phyloP scores from a whole-genome alignment of 2,329 filamentous ascomycete genomes.

The Capronia epimyces region DNA sequence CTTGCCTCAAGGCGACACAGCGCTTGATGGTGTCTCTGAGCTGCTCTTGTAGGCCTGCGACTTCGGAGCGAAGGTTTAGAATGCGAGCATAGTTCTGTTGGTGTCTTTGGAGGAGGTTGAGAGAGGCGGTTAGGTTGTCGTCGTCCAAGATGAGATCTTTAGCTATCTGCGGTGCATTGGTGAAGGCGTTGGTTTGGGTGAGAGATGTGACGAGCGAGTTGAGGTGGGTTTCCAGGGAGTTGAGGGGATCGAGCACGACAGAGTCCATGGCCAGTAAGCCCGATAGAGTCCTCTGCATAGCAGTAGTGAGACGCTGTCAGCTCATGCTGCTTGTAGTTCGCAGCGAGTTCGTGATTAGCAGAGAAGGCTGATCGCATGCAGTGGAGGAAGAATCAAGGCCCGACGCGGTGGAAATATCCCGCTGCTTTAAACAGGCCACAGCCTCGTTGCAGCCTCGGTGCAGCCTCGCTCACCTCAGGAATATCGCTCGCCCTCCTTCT shows the following conservation, averaged over 20 bases:
- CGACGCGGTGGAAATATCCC: too few relatives aligned
- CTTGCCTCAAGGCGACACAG: constrained; percentile 38
- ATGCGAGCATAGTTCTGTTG: constrained; percentile 43
- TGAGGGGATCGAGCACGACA: constrained; percentile 37
- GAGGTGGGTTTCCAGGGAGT: constrained; percentile 40
- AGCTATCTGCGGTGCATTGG: constrained; percentile 40
- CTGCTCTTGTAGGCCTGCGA: constrained; percentile 36
- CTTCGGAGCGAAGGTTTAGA: constrained; percentile 39
- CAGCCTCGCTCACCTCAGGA: too few relatives aligned
- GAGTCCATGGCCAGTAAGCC: constrained; percentile 36
- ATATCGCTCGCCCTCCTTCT: too few relatives aligned
- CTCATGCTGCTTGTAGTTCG: too few relatives aligned
- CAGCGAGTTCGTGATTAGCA: too few relatives aligned
- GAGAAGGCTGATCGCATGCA: too few relatives aligned
- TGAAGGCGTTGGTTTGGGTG: constrained; percentile 41
- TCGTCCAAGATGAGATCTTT: constrained; percentile 40
- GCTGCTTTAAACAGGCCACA: too few relatives aligned
- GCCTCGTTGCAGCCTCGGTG: too few relatives aligned
- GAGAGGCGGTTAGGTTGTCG: constrained; percentile 38
- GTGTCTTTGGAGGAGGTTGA: constrained; percentile 40
- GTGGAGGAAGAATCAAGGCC: too few relatives aligned
- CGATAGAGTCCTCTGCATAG: neutral
- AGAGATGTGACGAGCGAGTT: constrained; percentile 40
- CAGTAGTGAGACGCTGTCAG: too few relatives aligned
- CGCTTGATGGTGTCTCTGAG: constrained; percentile 41